A percentile compares a stretch with the other conserved stretches of the same genome.
Evolutionary conservation across 2,329 filamentous ascomycete genomes (phyloP).

Genomic region (Calonectria pteridis): DNA sequence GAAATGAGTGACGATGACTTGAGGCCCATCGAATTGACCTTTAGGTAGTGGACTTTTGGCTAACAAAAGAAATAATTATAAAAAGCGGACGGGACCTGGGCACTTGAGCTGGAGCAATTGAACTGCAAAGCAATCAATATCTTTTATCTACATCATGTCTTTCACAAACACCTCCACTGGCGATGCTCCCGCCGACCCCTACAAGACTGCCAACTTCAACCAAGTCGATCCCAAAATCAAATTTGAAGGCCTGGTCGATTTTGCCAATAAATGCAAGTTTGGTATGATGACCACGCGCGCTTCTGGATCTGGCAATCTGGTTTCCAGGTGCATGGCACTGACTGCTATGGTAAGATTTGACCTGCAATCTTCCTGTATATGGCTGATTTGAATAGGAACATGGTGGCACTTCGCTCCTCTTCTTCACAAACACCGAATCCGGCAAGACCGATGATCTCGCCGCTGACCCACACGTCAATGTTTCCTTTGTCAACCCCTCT

Average conservation of each 20-base stretch:
- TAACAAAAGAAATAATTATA: neutral
- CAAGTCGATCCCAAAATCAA: constrained; percentile 77
- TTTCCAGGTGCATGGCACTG: constrained; percentile 88
- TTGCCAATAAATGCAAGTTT: constrained; percentile 82
- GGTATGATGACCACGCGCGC: constrained; percentile 90
- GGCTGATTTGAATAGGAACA: constrained; percentile 68
- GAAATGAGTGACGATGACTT: constrained; percentile 43
- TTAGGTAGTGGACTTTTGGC: neutral
- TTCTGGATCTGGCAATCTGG: constrained; percentile 72
- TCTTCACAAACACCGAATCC: constrained; percentile 92
- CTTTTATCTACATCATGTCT: constrained; percentile 53
- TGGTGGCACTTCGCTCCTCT: constrained; percentile 84
- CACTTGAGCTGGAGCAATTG: too few relatives aligned
- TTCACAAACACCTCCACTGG: constrained; percentile 70
- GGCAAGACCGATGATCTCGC: constrained; percentile 87
- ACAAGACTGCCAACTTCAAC: constrained; percentile 80
- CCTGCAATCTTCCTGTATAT: neutral
- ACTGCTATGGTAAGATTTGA: constrained; percentile 75
- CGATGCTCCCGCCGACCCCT: constrained; percentile 78
- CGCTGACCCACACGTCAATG: constrained; percentile 80
- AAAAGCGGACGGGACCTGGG: neutral
- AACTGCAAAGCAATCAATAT: neutral
- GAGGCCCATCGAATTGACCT: neutral
- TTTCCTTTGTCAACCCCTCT: constrained; percentile 80
- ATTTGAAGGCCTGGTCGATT: constrained; percentile 78